These are phyloP conservation scores for Cymbidium sinense DNA, from an alignment of 106 monocot species.

Conservation along the genomic window DNA sequence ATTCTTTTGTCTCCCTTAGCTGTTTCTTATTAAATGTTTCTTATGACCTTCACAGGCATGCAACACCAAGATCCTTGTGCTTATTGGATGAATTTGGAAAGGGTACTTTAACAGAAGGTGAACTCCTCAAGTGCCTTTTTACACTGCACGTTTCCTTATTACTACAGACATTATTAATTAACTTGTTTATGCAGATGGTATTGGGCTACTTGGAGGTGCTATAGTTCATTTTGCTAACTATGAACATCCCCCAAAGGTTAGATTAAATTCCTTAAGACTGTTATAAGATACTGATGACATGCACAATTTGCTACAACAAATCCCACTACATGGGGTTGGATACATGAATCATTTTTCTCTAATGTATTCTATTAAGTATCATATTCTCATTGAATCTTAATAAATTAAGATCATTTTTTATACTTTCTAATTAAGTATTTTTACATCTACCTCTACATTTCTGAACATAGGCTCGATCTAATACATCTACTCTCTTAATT, in stretches of 20 bases:
- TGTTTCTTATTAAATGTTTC: neutral
- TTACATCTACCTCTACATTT: too few species aligned
- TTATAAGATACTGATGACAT: neutral
- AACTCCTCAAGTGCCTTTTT: slow-evolving; percentile 2
- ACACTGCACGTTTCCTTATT: neutral
- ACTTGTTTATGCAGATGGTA: slow-evolving; percentile 54
- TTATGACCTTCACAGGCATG: slow-evolving; percentile 49
- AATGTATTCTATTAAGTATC: too few species aligned
- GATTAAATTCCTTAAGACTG: neutral
- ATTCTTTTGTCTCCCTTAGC: neutral
- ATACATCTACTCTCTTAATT: too few species aligned
- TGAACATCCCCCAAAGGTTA: slow-evolving; percentile 79
- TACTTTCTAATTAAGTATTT: too few species aligned
- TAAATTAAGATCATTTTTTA: too few species aligned
- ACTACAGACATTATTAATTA: neutral
- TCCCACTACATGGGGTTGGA: too few species aligned
- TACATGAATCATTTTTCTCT: too few species aligned
- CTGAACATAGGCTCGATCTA: too few species aligned
- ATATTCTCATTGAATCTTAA: too few species aligned
- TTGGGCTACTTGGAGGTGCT: slow-evolving; percentile 89
- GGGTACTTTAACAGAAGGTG: slow-evolving; percentile 95
- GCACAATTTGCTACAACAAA: too few species aligned
- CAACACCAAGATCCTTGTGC: slow-evolving; percentile 81
- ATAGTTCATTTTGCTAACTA: slow-evolving; percentile 74
- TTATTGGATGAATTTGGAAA: slow-evolving; percentile 99